phyloP scores from a whole-genome alignment of 2,329 filamentous ascomycete species.

The Ilyonectria robusta region DNA sequence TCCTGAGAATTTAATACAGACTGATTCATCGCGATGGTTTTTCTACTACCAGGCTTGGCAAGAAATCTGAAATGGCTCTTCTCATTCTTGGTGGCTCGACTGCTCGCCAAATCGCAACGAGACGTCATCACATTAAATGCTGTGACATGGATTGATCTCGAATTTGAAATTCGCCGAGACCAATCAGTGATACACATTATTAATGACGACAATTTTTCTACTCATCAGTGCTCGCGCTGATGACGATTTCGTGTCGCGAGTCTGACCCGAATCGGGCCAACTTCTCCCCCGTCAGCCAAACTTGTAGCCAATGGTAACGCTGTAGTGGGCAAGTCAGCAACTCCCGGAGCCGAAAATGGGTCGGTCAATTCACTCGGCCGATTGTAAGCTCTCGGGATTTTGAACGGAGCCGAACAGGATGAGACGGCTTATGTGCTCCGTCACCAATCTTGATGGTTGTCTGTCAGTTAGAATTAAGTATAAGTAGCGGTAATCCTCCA shows the following conservation, averaged over 20 bases:
- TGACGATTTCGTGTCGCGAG: background rate
- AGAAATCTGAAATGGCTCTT: too few relatives aligned
- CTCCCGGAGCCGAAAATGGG: background rate
- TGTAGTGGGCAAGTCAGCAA: background rate
- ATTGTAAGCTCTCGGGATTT: background rate
- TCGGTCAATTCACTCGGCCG: slow-evolving; percentile 6
- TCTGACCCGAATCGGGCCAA: background rate
- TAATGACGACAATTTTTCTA: background rate
- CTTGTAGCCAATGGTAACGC: background rate
- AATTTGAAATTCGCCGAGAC: background rate
- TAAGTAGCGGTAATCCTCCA: background rate
- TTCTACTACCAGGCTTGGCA: too few relatives aligned
- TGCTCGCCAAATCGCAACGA: too few relatives aligned
- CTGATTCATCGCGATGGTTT: too few relatives aligned
- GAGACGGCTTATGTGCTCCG: background rate
- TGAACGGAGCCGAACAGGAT: too few relatives aligned
- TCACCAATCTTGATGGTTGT: background rate
- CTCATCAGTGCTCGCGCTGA: background rate
- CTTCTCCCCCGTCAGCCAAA: too few relatives aligned
- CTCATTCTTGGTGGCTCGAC: too few relatives aligned
- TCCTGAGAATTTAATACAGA: too few relatives aligned
- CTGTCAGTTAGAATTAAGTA: background rate
- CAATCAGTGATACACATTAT: background rate
- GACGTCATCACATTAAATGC: too few relatives aligned
- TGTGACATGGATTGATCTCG: too few relatives aligned